A percentile compares a stretch with the other conserved stretches of the same genome.
Conservation (phyloP, 1,284 basidiomycete species). For the Mycosarcoma mackinlayi region DNA sequence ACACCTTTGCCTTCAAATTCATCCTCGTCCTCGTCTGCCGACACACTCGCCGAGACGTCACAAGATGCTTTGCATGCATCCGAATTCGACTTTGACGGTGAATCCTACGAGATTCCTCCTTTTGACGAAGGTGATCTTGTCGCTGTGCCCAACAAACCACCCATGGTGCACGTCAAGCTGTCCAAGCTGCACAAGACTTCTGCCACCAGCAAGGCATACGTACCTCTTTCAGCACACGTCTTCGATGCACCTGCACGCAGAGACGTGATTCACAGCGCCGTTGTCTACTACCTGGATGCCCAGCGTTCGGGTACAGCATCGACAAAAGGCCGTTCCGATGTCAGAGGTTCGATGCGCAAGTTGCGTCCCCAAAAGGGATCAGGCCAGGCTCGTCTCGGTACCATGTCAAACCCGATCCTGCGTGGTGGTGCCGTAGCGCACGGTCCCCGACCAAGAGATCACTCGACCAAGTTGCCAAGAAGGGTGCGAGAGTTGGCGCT, state of each 20-base stretch:
- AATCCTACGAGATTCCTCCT: slow-evolving; percentile 24
- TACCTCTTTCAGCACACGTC: slow-evolving; percentile 81
- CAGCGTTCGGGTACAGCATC: slow-evolving; percentile 88
- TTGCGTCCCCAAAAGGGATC: slow-evolving; percentile 91
- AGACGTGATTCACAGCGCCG: slow-evolving; percentile 92
- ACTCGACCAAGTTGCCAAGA: slow-evolving; percentile 86
- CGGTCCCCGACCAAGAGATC: slow-evolving; percentile 89
- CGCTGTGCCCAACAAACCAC: slow-evolving; percentile 40
- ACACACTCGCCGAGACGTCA: not conserved
- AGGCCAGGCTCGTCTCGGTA: slow-evolving; percentile 88
- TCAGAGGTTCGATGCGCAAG: slow-evolving; percentile 87
- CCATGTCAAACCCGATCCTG: slow-evolving; percentile 86
- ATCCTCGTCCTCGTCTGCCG: not conserved
- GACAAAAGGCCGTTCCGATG: slow-evolving; percentile 91
- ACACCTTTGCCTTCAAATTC: slow-evolving; percentile 14
- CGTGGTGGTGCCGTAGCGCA: slow-evolving; percentile 91
- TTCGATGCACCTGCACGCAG: slow-evolving; percentile 85
- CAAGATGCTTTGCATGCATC: slow-evolving; percentile 22
- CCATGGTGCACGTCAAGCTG: slow-evolving; percentile 52
- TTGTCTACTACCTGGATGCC: slow-evolving; percentile 87
- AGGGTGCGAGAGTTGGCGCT: slow-evolving; percentile 94
- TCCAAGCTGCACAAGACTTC: slow-evolving; percentile 33
- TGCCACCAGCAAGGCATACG: slow-evolving; percentile 59
- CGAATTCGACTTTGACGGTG: slow-evolving; percentile 42
- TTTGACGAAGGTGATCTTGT: slow-evolving; percentile 43